These are phyloP conservation scores for Noccaea caerulescens DNA, from an alignment of 345 rosid genomes.

Conservation along the genomic window DNA sequence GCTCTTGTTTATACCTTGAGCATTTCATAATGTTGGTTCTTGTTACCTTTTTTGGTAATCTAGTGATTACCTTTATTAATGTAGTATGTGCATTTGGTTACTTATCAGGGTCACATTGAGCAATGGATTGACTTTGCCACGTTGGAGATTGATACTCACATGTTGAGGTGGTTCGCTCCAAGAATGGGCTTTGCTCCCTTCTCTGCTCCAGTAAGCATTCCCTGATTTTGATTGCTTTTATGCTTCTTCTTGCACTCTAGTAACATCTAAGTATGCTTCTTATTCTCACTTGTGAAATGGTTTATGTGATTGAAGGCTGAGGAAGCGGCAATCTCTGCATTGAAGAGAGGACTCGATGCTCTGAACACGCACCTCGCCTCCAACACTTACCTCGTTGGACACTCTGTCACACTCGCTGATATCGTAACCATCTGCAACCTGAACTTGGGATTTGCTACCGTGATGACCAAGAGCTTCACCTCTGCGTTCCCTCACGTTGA, in stretches of 20 bases:
- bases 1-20: slow-evolving; percentile 15
- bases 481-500: slow-evolving; percentile 87
- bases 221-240: background rate
- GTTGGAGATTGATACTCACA: slow-evolving; percentile 74
- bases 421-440: slow-evolving; percentile 70
- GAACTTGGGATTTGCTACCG: slow-evolving; percentile 47
- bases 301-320: slow-evolving; percentile 36
- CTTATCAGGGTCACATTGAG: slow-evolving; percentile 74
- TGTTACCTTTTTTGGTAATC: background rate
- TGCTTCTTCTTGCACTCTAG: background rate
- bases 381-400: slow-evolving; percentile 85
- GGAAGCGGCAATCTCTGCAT: slow-evolving; percentile 41
- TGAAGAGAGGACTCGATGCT: slow-evolving; percentile 52
- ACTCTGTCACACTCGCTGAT: slow-evolving; percentile 87
- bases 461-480: slow-evolving; percentile 77
- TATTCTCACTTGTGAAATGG: slow-evolving; percentile 7
- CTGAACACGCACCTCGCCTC: slow-evolving; percentile 66
- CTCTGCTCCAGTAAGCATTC: slow-evolving; percentile 74
- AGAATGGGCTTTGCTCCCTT: slow-evolving; percentile 59
- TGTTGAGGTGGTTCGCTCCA: slow-evolving; percentile 60
- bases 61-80: background rate
- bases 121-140: slow-evolving; percentile 95
- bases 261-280: background rate
- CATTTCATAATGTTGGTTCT: background rate
- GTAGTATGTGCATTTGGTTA: background rate